These are phyloP conservation scores for Candida dubliniensis DNA, from an alignment of 1,139 yeast species.

Conservation along the genomic window DNA sequence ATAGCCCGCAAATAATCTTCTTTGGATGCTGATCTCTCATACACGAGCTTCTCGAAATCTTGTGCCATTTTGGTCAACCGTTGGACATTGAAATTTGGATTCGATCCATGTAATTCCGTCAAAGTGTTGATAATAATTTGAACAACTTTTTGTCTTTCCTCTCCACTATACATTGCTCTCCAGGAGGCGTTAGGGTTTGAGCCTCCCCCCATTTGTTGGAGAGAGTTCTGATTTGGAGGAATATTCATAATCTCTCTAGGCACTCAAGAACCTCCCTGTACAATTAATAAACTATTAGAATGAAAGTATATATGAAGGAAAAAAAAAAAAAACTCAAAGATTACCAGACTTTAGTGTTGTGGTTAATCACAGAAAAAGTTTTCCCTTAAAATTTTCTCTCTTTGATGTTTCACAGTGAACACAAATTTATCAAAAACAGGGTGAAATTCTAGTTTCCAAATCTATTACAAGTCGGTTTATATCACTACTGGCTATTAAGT, in stretches of 20 bases:
- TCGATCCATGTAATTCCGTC: conserved; percentile 38
- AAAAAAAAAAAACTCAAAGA: too few species aligned
- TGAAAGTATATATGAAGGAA: too few species aligned
- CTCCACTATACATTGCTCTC: conserved; percentile 41
- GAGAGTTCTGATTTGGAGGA: conserved; percentile 5
- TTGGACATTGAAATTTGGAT: conserved; percentile 36
- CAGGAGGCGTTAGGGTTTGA: conserved; percentile 18
- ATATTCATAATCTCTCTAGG: conserved; percentile 5
- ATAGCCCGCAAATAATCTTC: conserved; percentile 44
- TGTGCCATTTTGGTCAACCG: conserved; percentile 44
- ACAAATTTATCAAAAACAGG: too few species aligned
- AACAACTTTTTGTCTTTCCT: conserved; percentile 46
- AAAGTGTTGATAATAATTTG: conserved; percentile 40
- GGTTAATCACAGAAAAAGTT: too few species aligned
- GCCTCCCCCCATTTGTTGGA: conserved; percentile 6
- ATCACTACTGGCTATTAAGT: too few species aligned
- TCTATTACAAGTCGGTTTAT: too few species aligned
- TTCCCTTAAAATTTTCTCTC: too few species aligned
- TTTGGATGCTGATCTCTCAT: conserved; percentile 37
- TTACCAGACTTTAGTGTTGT: too few species aligned
- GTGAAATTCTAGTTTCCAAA: too few species aligned
- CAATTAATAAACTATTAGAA: too few species aligned
- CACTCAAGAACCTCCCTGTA: too few species aligned
- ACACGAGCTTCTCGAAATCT: conserved; percentile 46
- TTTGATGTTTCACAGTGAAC: too few species aligned